phyloP scores from a whole-genome alignment of 257 asterid species.

The Nicotiana sylvestris region DNA sequence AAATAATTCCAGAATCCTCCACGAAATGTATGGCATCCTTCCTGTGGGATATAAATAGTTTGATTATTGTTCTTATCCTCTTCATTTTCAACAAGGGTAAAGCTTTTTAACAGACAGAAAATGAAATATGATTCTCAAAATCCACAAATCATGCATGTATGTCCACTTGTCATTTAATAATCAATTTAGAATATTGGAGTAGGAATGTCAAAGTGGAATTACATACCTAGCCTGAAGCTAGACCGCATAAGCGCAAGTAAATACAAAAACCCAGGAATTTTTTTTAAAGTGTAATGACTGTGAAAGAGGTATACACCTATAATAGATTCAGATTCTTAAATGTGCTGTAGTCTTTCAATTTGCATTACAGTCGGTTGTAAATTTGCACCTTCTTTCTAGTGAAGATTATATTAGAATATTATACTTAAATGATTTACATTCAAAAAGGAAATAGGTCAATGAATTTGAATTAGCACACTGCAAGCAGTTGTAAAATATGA shows the following conservation, averaged over 20 bases:
- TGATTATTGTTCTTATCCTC: background rate
- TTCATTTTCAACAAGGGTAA: background rate
- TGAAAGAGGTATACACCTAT: background rate
- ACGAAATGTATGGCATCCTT: conserved; percentile 41
- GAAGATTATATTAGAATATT: background rate
- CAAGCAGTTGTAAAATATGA: background rate
- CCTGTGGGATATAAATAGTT: conserved; percentile 25
- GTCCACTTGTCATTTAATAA: background rate
- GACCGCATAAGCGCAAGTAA: background rate
- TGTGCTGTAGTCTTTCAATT: background rate
- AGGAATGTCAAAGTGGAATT: background rate
- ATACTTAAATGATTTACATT: background rate
- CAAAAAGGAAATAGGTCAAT: background rate
- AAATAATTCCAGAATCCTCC: conserved; percentile 62
- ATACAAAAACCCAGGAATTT: background rate
- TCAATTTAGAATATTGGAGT: background rate
- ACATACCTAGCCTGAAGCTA: background rate
- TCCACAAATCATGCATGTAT: background rate
- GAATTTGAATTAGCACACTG: background rate
- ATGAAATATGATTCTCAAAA: background rate
- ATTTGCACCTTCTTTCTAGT: background rate
- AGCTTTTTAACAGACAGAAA: background rate
- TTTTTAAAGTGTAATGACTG: background rate
- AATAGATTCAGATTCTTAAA: background rate
- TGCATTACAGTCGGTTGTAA: background rate